Conservation (phyloP, 495 filamentous ascomycete species). For the Oleoguttula mirabilis region DNA sequence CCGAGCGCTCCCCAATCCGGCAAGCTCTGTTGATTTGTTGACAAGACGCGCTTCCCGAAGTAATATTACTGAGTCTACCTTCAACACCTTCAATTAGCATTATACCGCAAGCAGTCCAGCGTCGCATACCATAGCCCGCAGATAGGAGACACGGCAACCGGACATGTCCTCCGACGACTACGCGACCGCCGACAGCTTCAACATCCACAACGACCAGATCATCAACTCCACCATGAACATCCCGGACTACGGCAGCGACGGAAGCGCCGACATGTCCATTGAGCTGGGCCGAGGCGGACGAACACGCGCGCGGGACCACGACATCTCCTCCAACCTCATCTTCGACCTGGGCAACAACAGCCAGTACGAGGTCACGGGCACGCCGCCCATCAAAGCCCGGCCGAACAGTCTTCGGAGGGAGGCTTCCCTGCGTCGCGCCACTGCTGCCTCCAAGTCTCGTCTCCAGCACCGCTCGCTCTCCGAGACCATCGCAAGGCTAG, state of each 20-base stretch:
- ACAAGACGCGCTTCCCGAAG: too few species aligned
- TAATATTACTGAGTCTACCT: too few species aligned
- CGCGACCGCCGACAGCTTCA: constrained; percentile 12
- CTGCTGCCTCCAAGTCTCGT: background rate
- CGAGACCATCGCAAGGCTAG: background rate
- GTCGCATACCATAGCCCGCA: too few species aligned
- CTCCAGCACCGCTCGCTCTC: constrained; percentile 10
- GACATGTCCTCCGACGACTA: too few species aligned
- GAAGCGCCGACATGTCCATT: constrained; percentile 24
- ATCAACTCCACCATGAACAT: constrained; percentile 16
- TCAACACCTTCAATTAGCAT: too few species aligned
- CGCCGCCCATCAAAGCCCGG: constrained; percentile 20
- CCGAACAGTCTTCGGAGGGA: constrained; percentile 18
- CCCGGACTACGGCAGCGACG: constrained; percentile 6
- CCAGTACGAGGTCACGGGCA: constrained; percentile 27
- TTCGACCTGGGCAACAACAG: constrained; percentile 22
- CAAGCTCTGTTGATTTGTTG: too few species aligned
- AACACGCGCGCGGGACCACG: constrained; percentile 16
- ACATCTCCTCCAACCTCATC: constrained; percentile 13
- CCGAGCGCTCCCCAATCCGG: too few species aligned
- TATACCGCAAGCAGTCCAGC: too few species aligned
- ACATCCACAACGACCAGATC: constrained; percentile 12
- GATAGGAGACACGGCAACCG: too few species aligned
- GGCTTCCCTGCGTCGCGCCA: constrained; percentile 24
- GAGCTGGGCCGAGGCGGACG: constrained; percentile 27